These are phyloP conservation scores for Sclerotiophoma versabilis DNA, from an alignment of 2,329 filamentous ascomycete genomes.

Conservation along the genomic window DNA sequence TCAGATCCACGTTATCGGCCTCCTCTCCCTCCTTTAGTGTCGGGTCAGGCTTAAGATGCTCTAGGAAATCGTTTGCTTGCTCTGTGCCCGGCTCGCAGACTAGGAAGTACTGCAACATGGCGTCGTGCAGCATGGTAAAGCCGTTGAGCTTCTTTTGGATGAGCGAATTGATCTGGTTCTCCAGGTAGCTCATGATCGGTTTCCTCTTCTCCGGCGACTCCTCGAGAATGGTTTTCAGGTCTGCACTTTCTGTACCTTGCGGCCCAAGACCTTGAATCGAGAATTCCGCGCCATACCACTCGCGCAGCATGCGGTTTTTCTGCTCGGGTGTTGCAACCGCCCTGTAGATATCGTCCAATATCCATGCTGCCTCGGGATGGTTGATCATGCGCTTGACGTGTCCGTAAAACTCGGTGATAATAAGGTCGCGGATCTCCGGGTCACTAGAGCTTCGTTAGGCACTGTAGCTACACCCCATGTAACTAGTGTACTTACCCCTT, in stretches of 20 bases:
- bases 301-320: constrained; percentile 82
- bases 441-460: constrained; percentile 61
- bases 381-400: constrained; percentile 92
- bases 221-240: constrained; percentile 77
- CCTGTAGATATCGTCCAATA: constrained; percentile 95
- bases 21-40: constrained; percentile 65
- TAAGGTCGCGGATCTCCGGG: constrained; percentile 81
- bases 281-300: constrained; percentile 98
- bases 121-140: constrained; percentile 97
- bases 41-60: constrained; percentile 90
- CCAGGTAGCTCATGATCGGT: constrained; percentile 84
- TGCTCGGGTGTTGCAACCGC: constrained; percentile 85
- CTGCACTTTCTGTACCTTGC: constrained; percentile 63
- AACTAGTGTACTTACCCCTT: constrained; percentile 61
- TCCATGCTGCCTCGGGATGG: constrained; percentile 96
- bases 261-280: constrained; percentile 70
- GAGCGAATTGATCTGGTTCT: constrained; percentile 87
- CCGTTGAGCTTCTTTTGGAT: constrained; percentile 96
- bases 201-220: constrained; percentile 83
- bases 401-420: constrained; percentile 94
- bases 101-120: constrained; percentile 95
- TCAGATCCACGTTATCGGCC: constrained; percentile 65
- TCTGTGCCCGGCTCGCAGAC: constrained; percentile 78
- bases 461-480: background rate
- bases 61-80: constrained; percentile 86